These are phyloP conservation scores for Mortierella sp. DNA, from an alignment of 371 early-diverging fungal genomes.

Conservation along the genomic window DNA sequence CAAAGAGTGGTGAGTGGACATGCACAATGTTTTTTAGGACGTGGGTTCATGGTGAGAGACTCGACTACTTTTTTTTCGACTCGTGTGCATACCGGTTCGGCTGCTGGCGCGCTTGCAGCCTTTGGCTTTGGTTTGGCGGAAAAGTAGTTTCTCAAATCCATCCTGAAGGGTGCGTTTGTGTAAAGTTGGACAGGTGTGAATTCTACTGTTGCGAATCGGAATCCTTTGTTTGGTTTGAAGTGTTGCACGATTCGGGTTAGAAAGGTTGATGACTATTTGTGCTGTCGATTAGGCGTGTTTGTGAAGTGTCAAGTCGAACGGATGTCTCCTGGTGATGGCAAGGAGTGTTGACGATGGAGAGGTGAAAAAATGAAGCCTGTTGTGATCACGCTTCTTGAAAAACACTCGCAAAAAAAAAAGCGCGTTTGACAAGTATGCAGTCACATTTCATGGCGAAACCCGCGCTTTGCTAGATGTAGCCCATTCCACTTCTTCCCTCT, in stretches of 20 bases:
- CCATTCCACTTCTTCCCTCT: no score
- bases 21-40: background rate
- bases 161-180: slow-evolving; percentile 1
- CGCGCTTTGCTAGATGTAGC: no score
- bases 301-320: background rate
- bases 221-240: background rate
- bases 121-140: slow-evolving; percentile 35
- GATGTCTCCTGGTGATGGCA: background rate
- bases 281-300: background rate
- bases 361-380: background rate
- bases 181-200: background rate
- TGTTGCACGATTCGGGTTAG: background rate
- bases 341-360: background rate
- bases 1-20: background rate
- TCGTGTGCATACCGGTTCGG: slow-evolving; percentile 21
- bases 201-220: background rate
- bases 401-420: background rate
- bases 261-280: background rate
- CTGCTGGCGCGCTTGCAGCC: slow-evolving; percentile 12
- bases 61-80: no score
- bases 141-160: slow-evolving; percentile 59
- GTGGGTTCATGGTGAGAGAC: background rate
- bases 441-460: background rate
- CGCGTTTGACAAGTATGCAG: background rate
- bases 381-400: background rate